A percentile compares a stretch with the other conserved stretches of the same genome.
These are phyloP conservation scores for Pichia sp. DNA, from an alignment of 1,139 yeast species.

Conservation along the genomic window DNA sequence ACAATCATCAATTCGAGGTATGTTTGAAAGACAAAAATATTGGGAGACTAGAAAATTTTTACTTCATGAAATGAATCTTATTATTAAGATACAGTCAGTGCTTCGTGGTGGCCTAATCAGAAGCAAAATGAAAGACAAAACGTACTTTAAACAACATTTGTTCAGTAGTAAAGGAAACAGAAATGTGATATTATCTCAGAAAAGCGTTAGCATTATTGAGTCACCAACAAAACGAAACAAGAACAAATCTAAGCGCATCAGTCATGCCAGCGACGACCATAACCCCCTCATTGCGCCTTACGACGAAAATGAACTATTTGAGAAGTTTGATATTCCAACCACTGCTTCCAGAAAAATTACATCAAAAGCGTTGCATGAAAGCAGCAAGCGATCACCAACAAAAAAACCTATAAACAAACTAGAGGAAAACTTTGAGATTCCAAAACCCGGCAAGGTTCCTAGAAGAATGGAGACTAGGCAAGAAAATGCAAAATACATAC, in stretches of 20 bases:
- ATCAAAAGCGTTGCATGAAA: neutral
- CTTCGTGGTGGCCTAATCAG: constrained; percentile 33
- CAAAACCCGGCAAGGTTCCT: constrained; percentile 13
- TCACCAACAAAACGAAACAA: constrained; percentile 10
- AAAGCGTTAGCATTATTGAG: neutral
- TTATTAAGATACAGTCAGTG: constrained; percentile 29
- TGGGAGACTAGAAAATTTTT: constrained; percentile 21
- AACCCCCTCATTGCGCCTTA: constrained; percentile 12
- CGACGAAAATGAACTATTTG: constrained; percentile 20
- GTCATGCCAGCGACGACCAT: neutral
- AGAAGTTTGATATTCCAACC: constrained; percentile 14
- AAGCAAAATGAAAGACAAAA: neutral
- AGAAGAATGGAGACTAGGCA: constrained; percentile 12
- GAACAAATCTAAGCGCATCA: neutral
- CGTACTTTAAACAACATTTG: neutral
- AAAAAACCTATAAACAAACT: neutral
- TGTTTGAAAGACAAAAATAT: constrained; percentile 22
- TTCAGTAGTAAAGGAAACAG: neutral
- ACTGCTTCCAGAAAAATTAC: neutral
- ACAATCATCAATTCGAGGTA: constrained; percentile 36
- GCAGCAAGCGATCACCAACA: neutral
- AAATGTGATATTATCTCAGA: neutral
- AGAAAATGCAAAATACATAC: constrained; percentile 15
- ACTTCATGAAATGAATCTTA: constrained; percentile 20
- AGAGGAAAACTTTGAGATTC: neutral